Percentiles rank a stretch among this genome's conserved stretches.
Conservation (phyloP, 768 basidiomycete species). For the Leccinum arenicola region DNA sequence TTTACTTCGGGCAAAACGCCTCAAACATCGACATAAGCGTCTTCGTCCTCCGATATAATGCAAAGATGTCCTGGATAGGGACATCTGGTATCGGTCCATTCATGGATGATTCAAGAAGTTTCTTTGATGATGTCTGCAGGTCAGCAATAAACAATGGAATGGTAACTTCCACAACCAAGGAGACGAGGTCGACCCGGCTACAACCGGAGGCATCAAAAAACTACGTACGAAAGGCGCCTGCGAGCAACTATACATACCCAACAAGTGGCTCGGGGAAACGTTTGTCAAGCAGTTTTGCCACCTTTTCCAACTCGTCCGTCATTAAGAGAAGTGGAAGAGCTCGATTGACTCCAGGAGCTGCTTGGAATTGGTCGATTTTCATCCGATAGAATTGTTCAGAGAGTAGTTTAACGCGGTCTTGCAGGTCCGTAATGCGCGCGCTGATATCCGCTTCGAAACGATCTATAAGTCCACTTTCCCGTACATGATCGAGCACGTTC, state of each 20-base stretch:
- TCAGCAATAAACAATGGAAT: constrained; percentile 68
- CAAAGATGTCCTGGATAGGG: constrained; percentile 87
- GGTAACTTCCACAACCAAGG: constrained; percentile 64
- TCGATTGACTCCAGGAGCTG: constrained; percentile 73
- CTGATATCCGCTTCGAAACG: constrained; percentile 72
- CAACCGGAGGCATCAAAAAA: background rate
- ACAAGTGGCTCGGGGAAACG: constrained; percentile 82
- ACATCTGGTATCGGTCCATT: constrained; percentile 86
- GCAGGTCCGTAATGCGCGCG: constrained; percentile 64
- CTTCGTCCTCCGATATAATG: constrained; percentile 77
- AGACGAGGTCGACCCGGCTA: constrained; percentile 74
- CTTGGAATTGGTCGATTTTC: constrained; percentile 61
- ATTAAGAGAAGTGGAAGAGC: constrained; percentile 79
- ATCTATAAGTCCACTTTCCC: constrained; percentile 65
- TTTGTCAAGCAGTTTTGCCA: constrained; percentile 79
- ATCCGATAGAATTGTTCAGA: constrained; percentile 58
- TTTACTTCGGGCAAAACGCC: constrained; percentile 79
- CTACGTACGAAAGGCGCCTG: background rate
- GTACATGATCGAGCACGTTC: constrained; percentile 66
- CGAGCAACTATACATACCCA: constrained; percentile 47
- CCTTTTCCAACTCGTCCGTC: constrained; percentile 88
- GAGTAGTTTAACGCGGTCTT: constrained; percentile 60
- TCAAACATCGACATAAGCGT: constrained; percentile 74
- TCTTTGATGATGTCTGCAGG: constrained; percentile 65
- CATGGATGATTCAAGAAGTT: constrained; percentile 78